phyloP scores from a whole-genome alignment of 2,329 filamentous ascomycete species.

The Hymenoscyphus fraxineus region DNA sequence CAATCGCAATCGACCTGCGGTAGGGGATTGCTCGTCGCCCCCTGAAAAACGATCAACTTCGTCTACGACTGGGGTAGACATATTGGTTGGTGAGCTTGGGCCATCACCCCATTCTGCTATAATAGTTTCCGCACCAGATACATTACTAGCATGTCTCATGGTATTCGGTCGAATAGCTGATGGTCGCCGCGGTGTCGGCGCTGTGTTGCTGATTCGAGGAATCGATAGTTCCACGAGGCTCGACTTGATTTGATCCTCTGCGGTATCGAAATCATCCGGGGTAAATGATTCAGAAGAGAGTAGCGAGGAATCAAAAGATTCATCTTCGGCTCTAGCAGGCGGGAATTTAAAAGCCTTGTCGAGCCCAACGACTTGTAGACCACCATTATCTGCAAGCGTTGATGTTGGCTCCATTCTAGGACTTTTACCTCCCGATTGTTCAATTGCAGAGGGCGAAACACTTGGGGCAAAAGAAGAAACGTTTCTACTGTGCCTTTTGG shows the following conservation, averaged over 20 bases:
- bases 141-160: conserved; percentile 18
- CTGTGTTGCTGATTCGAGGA: conserved; percentile 4
- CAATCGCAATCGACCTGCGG: conserved; percentile 21
- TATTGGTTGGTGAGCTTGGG: conserved; percentile 6
- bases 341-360: not conserved
- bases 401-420: not conserved
- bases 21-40: conserved; percentile 23
- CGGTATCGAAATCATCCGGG: not conserved
- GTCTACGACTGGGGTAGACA: conserved; percentile 14
- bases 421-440: not conserved
- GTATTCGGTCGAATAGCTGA: conserved; percentile 12
- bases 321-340: not conserved
- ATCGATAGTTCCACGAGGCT: not conserved
- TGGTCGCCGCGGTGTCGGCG: conserved; percentile 10
- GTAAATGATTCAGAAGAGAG: not conserved
- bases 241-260: not conserved
- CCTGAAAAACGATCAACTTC: conserved; percentile 11
- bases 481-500: conserved; percentile 17
- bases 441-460: not conserved
- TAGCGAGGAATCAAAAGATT: not conserved
- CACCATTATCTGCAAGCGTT: not conserved
- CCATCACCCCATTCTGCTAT: conserved; percentile 13
- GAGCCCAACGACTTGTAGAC: not conserved
- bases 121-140: conserved; percentile 24
- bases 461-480: conserved; percentile 9